These are phyloP conservation scores for Pogostemon cablin DNA, from an alignment of 257 asterid species.

Conservation along the genomic window DNA sequence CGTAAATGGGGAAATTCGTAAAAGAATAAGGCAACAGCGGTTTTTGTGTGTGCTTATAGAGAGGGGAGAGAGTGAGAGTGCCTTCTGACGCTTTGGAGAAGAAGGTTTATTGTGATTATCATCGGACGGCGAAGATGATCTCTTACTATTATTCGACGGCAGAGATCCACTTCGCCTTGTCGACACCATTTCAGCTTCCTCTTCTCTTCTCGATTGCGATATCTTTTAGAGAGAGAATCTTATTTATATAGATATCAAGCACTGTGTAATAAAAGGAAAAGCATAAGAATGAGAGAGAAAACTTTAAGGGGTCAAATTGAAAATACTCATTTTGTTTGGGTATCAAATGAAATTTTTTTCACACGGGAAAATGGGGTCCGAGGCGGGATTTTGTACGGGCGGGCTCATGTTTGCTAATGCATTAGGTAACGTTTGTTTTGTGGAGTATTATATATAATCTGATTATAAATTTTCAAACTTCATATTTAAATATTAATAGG, in stretches of 20 bases:
- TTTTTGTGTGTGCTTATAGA: constrained; percentile 6
- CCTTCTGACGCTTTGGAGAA: constrained; percentile 84
- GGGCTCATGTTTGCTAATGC: constrained; percentile 26
- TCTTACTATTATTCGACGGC: constrained; percentile 69
- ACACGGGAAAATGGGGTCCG: constrained; percentile 24
- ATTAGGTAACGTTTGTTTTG: neutral
- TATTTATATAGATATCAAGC: constrained; percentile 12
- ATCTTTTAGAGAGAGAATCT: constrained; percentile 38
- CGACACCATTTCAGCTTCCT: constrained; percentile 72
- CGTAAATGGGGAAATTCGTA: constrained; percentile 34
- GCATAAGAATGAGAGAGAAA: neutral
- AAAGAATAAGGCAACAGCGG: constrained; percentile 30
- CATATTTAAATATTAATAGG: too few species aligned
- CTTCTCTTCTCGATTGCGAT: constrained; percentile 37
- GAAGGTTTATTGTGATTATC: constrained; percentile 56
- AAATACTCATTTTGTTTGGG: constrained; percentile 10
- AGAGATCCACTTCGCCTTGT: constrained; percentile 97
- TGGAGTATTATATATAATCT: too few species aligned
- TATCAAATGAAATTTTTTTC: neutral
- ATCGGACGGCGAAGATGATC: constrained; percentile 71
- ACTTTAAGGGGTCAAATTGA: constrained; percentile 21
- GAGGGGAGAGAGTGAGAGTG: constrained; percentile 41
- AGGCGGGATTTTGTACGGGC: constrained; percentile 18
- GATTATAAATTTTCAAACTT: too few species aligned
- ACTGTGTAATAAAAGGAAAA: neutral